phyloP scores from a whole-genome alignment of 2,329 filamentous ascomycete genomes.

The Fusarium brevicatenulatum region DNA sequence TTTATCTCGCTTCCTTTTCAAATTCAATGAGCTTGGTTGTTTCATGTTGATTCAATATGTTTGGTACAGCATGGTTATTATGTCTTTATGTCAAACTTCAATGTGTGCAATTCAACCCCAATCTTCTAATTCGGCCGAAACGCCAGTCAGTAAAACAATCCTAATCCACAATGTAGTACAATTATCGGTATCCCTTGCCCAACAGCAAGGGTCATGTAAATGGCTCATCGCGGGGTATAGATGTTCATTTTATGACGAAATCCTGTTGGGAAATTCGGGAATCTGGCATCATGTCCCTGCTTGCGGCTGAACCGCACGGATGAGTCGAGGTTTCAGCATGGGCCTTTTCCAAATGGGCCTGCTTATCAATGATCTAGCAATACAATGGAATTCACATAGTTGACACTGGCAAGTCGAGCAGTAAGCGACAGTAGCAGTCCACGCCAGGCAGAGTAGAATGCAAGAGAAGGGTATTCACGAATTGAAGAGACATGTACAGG shows the following conservation, averaged over 20 bases:
- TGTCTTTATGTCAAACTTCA: rapidly evolving
- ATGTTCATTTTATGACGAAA: slow-evolving; percentile 7
- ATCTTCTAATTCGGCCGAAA: background rate
- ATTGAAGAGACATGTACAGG: too few relatives aligned
- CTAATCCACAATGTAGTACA: too few relatives aligned
- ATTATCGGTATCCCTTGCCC: background rate
- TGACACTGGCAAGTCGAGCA: background rate
- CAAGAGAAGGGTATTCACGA: background rate
- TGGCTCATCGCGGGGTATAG: slow-evolving; percentile 2
- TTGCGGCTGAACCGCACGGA: slow-evolving; percentile 20
- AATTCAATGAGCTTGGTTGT: too few relatives aligned
- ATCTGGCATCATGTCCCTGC: slow-evolving; percentile 20
- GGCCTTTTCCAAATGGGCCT: slow-evolving; percentile 2
- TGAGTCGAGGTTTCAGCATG: background rate
- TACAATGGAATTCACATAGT: background rate
- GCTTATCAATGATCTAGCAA: background rate
- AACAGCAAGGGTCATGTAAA: background rate
- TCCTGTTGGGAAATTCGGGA: slow-evolving; percentile 6
- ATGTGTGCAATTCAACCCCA: rapidly evolving
- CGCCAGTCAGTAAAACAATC: too few relatives aligned
- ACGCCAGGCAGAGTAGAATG: background rate
- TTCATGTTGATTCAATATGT: too few relatives aligned
- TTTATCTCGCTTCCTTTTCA: too few relatives aligned
- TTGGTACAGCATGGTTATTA: rapidly evolving
- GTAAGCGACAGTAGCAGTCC: background rate